Conservation (phyloP, 2,329 filamentous ascomycete species). For the Aureobasidium sp. region DNA sequence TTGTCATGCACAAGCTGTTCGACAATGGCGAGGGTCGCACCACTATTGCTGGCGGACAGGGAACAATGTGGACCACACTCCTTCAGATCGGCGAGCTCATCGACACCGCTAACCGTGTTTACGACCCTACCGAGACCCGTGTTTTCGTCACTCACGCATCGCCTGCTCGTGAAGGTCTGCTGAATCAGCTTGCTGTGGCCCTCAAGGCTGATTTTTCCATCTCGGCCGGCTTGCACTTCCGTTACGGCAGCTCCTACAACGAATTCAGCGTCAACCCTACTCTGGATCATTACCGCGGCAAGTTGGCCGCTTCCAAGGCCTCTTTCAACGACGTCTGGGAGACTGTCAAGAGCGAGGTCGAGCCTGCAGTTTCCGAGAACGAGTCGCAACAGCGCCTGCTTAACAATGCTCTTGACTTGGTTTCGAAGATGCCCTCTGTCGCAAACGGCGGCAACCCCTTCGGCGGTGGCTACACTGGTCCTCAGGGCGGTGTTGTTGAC, state of each 20-base stretch:
- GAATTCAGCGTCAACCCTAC: slow-evolving; percentile 99
- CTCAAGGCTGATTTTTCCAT: slow-evolving; percentile 98
- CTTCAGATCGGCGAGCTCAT: slow-evolving; percentile 97
- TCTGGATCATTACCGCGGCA: slow-evolving; percentile 95
- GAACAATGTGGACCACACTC: slow-evolving; percentile 99
- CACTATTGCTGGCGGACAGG: slow-evolving; percentile 95
- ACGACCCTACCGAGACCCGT: slow-evolving; percentile 94
- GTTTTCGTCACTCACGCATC: slow-evolving; percentile 96
- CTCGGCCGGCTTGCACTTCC: slow-evolving; percentile 94
- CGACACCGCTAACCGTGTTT: slow-evolving; percentile 95
- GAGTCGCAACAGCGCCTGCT: slow-evolving; percentile 88
- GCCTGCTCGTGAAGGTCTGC: slow-evolving; percentile 86
- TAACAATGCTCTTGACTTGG: slow-evolving; percentile 81
- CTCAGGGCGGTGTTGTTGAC: slow-evolving; percentile 78
- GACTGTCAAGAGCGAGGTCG: slow-evolving; percentile 91
- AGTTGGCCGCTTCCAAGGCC: slow-evolving; percentile 93
- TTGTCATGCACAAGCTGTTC: slow-evolving; percentile 99
- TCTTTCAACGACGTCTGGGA: slow-evolving; percentile 99
- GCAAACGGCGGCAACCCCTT: slow-evolving; percentile 96
- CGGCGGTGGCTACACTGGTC: slow-evolving; percentile 70
- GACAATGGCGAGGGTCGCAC: slow-evolving; percentile 97
- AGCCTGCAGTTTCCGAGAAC: slow-evolving; percentile 88
- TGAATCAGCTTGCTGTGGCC: slow-evolving; percentile 95
- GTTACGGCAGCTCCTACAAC: slow-evolving; percentile 98
- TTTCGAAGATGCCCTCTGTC: slow-evolving; percentile 96